Evolutionary conservation across 805 yeast species (phyloP).

Genomic region (Scheffersomyces ergatensis): DNA sequence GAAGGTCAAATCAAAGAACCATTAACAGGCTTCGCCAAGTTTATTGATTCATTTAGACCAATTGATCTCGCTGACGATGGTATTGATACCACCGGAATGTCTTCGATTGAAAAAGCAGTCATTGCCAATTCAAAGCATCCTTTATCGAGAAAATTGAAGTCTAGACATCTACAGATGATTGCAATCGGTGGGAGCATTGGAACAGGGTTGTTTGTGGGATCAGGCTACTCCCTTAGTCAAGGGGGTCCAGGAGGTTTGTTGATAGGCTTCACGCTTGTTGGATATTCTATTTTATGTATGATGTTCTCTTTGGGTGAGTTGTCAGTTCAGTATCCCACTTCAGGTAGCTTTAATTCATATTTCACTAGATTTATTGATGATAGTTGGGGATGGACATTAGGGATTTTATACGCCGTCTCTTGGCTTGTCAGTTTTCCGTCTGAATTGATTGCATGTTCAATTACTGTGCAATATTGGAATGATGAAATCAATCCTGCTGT

Average conservation of each 20-base stretch:
- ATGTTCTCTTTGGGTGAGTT: constrained; percentile 63
- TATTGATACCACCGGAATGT: constrained; percentile 38
- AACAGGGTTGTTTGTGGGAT: constrained; percentile 53
- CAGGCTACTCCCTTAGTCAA: constrained; percentile 38
- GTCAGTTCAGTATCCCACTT: constrained; percentile 46
- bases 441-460: constrained; percentile 35
- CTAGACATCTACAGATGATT: constrained; percentile 57
- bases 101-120: constrained; percentile 36
- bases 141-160: constrained; percentile 41
- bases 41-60: constrained; percentile 38
- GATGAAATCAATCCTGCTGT: constrained; percentile 29
- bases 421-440: constrained; percentile 36
- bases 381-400: constrained; percentile 35
- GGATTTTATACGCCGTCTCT: constrained; percentile 31
- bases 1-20: background rate
- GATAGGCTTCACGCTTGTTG: constrained; percentile 57
- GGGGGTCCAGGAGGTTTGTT: constrained; percentile 44
- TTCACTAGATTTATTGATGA: constrained; percentile 35
- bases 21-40: constrained; percentile 3
- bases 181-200: constrained; percentile 74
- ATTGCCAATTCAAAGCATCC: constrained; percentile 43
- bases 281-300: constrained; percentile 53
- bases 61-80: constrained; percentile 36
- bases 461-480: constrained; percentile 35
- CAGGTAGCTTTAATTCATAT: constrained; percentile 36